Evolutionary conservation across 805 yeast genomes (phyloP).

Genomic region (Cyberlindnera meyerae): DNA sequence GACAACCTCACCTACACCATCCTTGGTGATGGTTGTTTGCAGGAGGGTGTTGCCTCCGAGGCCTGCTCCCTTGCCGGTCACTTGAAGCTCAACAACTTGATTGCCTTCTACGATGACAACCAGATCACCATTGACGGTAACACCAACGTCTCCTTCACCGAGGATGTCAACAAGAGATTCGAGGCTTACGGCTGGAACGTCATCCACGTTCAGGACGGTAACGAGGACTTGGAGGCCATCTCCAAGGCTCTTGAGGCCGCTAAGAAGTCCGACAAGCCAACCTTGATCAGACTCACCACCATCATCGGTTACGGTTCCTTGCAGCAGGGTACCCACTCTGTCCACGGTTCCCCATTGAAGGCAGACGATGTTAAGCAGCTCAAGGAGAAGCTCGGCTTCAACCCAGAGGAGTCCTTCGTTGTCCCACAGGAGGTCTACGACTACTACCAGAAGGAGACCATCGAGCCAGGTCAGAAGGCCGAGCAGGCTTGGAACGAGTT

Average conservation of each 20-base stretch:
- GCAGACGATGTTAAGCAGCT: conserved; percentile 86
- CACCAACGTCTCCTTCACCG: conserved; percentile 87
- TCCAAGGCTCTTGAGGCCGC: conserved; percentile 75
- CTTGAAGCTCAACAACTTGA: conserved; percentile 85
- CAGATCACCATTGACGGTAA: conserved; percentile 94
- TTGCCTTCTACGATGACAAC: conserved; percentile 95
- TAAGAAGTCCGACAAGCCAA: conserved; percentile 80
- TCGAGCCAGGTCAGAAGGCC: conserved; percentile 56
- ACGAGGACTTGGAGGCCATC: conserved; percentile 70
- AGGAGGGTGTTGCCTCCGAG: conserved; percentile 97
- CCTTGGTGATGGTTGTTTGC: conserved; percentile 96
- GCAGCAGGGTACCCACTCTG: conserved; percentile 79
- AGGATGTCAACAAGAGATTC: conserved; percentile 80
- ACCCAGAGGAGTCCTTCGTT: conserved; percentile 73
- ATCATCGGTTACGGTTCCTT: conserved; percentile 93
- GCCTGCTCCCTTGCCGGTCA: conserved; percentile 96
- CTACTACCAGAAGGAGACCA: conserved; percentile 50
- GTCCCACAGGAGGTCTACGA: conserved; percentile 83
- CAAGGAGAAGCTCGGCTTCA: conserved; percentile 79
- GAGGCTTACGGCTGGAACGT: conserved; percentile 95
- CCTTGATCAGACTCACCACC: conserved; percentile 82
- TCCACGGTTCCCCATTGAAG: conserved; percentile 96
- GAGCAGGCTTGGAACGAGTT: conserved; percentile 73
- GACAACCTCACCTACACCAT: conserved; percentile 74
- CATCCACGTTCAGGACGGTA: conserved; percentile 70